phyloP scores from a whole-genome alignment of 495 filamentous ascomycete species.

The Tuber indicum region DNA sequence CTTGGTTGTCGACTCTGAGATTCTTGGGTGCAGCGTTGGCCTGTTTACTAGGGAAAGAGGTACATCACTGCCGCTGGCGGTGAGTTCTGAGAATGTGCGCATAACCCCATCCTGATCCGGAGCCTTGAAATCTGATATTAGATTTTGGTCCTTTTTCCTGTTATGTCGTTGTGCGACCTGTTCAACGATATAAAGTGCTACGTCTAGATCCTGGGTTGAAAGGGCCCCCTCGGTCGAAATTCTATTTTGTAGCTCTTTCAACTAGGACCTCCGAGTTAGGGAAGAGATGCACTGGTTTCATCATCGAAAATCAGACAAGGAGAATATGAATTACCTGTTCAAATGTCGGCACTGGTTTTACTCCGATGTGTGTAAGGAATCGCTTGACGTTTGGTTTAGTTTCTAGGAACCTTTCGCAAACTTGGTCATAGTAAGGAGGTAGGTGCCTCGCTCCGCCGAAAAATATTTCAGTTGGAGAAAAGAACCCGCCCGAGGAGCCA shows the following conservation, averaged over 20 bases:
- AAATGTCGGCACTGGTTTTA: conserved; percentile 23
- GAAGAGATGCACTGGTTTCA: neutral
- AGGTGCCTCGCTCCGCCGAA: conserved; percentile 11
- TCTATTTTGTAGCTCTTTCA: conserved; percentile 30
- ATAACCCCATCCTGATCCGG: conserved; percentile 27
- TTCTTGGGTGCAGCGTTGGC: conserved; percentile 34
- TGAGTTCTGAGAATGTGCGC: conserved; percentile 27
- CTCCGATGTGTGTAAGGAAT: conserved; percentile 12
- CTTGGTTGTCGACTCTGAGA: conserved; percentile 33
- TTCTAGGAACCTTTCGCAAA: neutral
- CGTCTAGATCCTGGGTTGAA: conserved; percentile 13
- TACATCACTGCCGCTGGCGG: conserved; percentile 15
- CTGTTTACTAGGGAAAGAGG: neutral
- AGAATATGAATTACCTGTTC: conserved; percentile 22
- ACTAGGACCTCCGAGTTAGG: conserved; percentile 1
- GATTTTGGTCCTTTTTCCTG: conserved; percentile 2
- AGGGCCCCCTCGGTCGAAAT: conserved; percentile 20
- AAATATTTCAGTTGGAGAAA: conserved; percentile 26
- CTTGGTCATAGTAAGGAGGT: conserved; percentile 22
- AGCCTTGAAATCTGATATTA: conserved; percentile 19
- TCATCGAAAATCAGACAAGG: neutral
- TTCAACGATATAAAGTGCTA: conserved; percentile 31
- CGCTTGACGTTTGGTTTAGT: neutral
- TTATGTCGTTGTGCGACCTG: conserved; percentile 19
- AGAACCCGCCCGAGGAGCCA: conserved; percentile 13